phyloP scores from a whole-genome alignment of 148 eudicot species.

The Tetragonia tetragonoides region DNA sequence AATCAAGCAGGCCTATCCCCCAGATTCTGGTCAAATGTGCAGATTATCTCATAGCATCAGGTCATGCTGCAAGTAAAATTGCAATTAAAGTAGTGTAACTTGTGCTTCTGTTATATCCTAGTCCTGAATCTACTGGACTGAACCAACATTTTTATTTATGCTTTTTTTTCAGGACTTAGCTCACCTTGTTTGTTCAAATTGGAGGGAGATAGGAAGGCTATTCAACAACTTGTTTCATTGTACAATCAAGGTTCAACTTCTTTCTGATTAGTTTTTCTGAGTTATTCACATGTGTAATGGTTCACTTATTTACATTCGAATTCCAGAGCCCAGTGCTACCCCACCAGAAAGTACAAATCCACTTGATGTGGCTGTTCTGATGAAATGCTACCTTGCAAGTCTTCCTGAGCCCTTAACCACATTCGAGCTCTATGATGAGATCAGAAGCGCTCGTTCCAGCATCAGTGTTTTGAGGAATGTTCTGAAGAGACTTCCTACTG shows the following conservation, averaged over 20 bases:
- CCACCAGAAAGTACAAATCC: conserved; percentile 71
- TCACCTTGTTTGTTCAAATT: conserved; percentile 72
- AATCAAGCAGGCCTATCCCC: conserved; percentile 70
- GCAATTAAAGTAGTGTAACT: background rate
- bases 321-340: conserved; percentile 68
- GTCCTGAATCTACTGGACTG: background rate
- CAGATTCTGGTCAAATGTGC: conserved; percentile 76
- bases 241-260: conserved; percentile 73
- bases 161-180: conserved; percentile 53
- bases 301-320: conserved; percentile 15
- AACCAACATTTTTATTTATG: background rate
- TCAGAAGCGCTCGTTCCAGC: conserved; percentile 68
- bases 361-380: conserved; percentile 69
- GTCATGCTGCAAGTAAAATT: conserved; percentile 27
- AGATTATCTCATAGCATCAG: conserved; percentile 87
- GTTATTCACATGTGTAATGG: background rate
- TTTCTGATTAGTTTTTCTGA: conserved; percentile 2
- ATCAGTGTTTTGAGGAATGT: conserved; percentile 60
- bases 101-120: background rate
- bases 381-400: conserved; percentile 90
- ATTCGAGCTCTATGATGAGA: conserved; percentile 69
- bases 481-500: conserved; percentile 84
- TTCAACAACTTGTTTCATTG: conserved; percentile 73
- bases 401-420: conserved; percentile 85
- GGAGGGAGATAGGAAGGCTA: conserved; percentile 76